These are phyloP conservation scores for Buxus sempervirens DNA, from an alignment of 164 flowering plant species.

Conservation along the genomic window DNA sequence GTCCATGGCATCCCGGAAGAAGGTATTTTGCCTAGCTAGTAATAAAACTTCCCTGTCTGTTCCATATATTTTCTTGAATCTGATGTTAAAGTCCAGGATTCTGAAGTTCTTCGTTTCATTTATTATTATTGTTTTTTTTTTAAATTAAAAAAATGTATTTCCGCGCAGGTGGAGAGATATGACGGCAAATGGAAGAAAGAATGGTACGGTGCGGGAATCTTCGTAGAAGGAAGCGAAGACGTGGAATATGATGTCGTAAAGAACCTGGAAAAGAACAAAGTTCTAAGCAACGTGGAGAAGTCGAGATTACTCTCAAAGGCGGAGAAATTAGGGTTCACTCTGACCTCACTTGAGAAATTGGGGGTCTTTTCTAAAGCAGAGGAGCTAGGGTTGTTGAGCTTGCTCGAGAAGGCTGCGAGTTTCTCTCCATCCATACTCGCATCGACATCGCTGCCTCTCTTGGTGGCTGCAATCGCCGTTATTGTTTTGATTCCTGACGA, in stretches of 20 bases:
- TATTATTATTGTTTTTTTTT: no score
- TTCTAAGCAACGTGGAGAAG: slow-evolving; percentile 78
- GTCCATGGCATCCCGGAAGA: slow-evolving; percentile 56
- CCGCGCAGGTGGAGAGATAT: slow-evolving; percentile 68
- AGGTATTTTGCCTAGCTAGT: slow-evolving; percentile 18
- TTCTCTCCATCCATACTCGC: slow-evolving; percentile 65
- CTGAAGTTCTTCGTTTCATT: no score
- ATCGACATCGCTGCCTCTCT: slow-evolving; percentile 60
- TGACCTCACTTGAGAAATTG: slow-evolving; percentile 78
- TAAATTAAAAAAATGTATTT: not conserved
- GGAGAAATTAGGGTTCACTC: slow-evolving; percentile 71
- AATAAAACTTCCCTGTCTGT: no score
- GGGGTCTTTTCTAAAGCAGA: slow-evolving; percentile 89
- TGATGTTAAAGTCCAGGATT: no score
- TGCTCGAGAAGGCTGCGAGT: slow-evolving; percentile 57
- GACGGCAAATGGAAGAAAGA: slow-evolving; percentile 68
- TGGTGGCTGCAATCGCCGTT: slow-evolving; percentile 61
- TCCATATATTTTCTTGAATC: not conserved
- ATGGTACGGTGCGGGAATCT: slow-evolving; percentile 92
- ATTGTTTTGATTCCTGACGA: slow-evolving; percentile 84
- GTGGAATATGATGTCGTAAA: slow-evolving; percentile 80
- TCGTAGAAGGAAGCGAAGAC: slow-evolving; percentile 70
- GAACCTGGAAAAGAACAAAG: slow-evolving; percentile 73
- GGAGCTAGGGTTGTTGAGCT: slow-evolving; percentile 75
- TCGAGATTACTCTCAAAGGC: slow-evolving; percentile 84